These are phyloP conservation scores for Penicillium psychrosexuale DNA, from an alignment of 2,329 filamentous ascomycete genomes.

Conservation along the genomic window DNA sequence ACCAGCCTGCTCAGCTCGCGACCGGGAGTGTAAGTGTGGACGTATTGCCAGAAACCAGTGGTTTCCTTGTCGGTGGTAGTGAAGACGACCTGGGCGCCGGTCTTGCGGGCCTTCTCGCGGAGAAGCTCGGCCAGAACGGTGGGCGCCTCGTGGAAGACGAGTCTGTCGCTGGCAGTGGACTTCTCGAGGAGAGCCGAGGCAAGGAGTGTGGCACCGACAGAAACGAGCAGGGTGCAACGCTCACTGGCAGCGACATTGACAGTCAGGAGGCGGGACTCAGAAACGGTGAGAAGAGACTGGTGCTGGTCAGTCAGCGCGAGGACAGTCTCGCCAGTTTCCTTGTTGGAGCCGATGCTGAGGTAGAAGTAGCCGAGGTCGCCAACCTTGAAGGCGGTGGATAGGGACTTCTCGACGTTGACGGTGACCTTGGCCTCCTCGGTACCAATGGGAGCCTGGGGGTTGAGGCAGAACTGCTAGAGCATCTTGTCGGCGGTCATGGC, in stretches of 20 bases:
- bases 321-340: not conserved
- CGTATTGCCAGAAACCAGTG: not conserved
- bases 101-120: not conserved
- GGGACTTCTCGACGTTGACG: not conserved
- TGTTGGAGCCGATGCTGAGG: not conserved
- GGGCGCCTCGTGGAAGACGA: not conserved
- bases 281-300: not conserved
- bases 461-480: not conserved
- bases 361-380: not conserved
- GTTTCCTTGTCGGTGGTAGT: not conserved
- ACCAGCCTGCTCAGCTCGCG: not conserved
- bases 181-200: not conserved
- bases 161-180: not conserved
- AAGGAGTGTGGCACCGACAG: not conserved
- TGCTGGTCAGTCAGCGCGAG: not conserved
- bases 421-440: not conserved
- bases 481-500: not conserved
- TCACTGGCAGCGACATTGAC: not conserved
- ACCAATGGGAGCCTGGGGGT: not conserved
- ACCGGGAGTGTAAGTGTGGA: not conserved
- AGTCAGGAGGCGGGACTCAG: not conserved
- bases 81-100: not conserved
- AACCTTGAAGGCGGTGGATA: not conserved
- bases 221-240: not conserved
- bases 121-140: not conserved